Base-by-base conservation (phyloP, 202 grass and related monocot species). In the Bolboschoenoplectus hybrid region DNA sequence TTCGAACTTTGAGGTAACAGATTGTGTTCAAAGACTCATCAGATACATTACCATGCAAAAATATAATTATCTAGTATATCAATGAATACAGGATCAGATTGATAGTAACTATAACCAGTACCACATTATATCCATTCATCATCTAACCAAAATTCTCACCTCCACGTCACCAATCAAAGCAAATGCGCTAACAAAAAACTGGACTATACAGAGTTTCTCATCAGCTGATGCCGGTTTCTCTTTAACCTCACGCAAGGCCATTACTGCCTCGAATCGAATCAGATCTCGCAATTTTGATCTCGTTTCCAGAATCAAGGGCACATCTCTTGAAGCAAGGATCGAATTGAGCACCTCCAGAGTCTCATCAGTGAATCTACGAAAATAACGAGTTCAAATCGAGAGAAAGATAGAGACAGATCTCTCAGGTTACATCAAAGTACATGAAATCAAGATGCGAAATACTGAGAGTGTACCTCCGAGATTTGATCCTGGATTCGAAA, bases 141-240 rank as follows among this genome's bases (percentile, higher is more conserved):
- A 16, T 67, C 45, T 38, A 49, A 66, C 3, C 19, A 13, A 45
- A 80, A 63, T 13, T n/a, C 68, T 87, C 47, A 95, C 91, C 88
- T 94, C 87, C 47, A 93, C 93, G 66, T 95, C 95, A 0, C 86
- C 91, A 9, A 92, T 82, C 36, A 91, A 88, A 70, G 91, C 90
- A 85, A 94, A 98, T 12, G 91, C 90, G 0, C 84, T 83, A 7
- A 91, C 82, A 76, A 98, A 98, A 91, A 98, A 95, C 67, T 95
- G 84, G 20, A 91, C 90, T 32, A 71, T 32, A 67, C 67, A 63
- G 63, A 95, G 90, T 50, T 83, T 94, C 76, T 47, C 17, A 62
- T 83, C 83, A 64, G 11, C 53, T 17, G 60, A 70, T 3, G 45
- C 46, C 3, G 43, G 40, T 61, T 81, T 87, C 76, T 72, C 46